Evolutionary conservation across 2,329 filamentous ascomycete genomes (phyloP), one percentile per base, ranked within the genome.

Genomic region (Fusarium virguliforme): DNA sequence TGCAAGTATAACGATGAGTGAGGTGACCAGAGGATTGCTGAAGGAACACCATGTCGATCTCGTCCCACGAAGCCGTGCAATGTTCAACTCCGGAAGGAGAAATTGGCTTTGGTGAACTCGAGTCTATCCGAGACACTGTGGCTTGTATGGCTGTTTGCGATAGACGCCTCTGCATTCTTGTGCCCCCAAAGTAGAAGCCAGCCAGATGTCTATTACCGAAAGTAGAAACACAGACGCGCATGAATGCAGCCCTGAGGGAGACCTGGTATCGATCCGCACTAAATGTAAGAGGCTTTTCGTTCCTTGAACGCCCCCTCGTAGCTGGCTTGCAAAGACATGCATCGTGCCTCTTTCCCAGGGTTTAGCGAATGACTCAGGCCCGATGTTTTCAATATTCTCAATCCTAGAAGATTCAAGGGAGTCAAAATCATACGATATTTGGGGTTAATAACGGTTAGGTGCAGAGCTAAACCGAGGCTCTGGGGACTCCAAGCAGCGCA

Each of bases 181-280:
- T 48, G 43, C 5, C 8, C 43, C 26, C 8, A 18, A 50, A 18
- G 15, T 3, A 30, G 26, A 50, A 30, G 26, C 4, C 9, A n/a
- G 4, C 43, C 3, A 35, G 6, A 0, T 4, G n/a, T n/a, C 2
- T 1, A 30, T 50, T 30, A 2, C 26, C 8, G 6, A 3, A 50
- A 50, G 9, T 8, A 12, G 26, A 48, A 18, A 12, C 9, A 6
- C 1, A 8, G 18, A 18, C 18, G 18, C 18, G 18, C 18, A 2
- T 12, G 15, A 18, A 5, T n/a, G 5, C 40, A 2, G 13, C 40
- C 22, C 6, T 13, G 6, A 4, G 10, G 13, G 6, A 13, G 40
- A 6, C 0, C 8, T 24, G 3, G 2, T 4, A 24, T 8, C 4
- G 10, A 18, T 24, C 10, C 3, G 1, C 6, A 12, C 2, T 1